Conservation (phyloP, 2,329 filamentous ascomycete species). For the Chalaropsis ovoidea region DNA sequence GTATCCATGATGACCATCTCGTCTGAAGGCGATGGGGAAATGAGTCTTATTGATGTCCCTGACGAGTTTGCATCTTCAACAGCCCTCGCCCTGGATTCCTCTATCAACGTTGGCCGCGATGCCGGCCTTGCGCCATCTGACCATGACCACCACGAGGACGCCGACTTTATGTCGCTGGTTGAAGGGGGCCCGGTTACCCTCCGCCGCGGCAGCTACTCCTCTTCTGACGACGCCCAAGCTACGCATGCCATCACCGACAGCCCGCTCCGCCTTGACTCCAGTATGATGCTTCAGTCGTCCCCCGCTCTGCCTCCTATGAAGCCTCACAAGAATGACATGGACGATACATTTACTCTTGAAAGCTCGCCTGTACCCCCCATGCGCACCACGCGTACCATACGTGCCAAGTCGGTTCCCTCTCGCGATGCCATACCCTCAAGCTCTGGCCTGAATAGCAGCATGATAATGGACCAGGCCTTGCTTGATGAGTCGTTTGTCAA, state of each 20-base stretch:
- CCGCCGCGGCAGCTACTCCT: conserved; percentile 16
- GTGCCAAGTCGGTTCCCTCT: conserved; percentile 21
- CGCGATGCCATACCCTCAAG: conserved; percentile 15
- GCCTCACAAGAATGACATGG: conserved; percentile 13
- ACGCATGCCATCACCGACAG: conserved; percentile 11
- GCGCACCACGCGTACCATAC: conserved; percentile 17
- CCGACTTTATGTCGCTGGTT: conserved; percentile 17
- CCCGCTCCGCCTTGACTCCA: conserved; percentile 20
- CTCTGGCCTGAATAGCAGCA: conserved; percentile 9
- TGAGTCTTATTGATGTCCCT: conserved; percentile 17
- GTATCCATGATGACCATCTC: conserved; percentile 17
- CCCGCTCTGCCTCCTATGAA: conserved; percentile 19
- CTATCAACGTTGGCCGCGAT: conserved; percentile 20
- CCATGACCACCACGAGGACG: conserved; percentile 7
- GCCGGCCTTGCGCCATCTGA: background rate
- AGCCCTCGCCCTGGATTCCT: conserved; percentile 15
- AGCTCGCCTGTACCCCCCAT: conserved; percentile 20
- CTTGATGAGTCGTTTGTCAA: conserved; percentile 34
- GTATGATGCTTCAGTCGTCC: conserved; percentile 18
- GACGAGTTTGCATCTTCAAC: conserved; percentile 13
- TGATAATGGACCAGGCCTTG: conserved; percentile 30
- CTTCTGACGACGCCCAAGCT: conserved; percentile 14
- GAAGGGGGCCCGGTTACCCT: conserved; percentile 11
- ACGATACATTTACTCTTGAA: conserved; percentile 20
- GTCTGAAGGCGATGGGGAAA: conserved; percentile 9